A percentile compares a stretch with the other conserved stretches of the same genome.
Conservation (phyloP, 2,329 filamentous ascomycete genomes). For the Venturia effusa region DNA sequence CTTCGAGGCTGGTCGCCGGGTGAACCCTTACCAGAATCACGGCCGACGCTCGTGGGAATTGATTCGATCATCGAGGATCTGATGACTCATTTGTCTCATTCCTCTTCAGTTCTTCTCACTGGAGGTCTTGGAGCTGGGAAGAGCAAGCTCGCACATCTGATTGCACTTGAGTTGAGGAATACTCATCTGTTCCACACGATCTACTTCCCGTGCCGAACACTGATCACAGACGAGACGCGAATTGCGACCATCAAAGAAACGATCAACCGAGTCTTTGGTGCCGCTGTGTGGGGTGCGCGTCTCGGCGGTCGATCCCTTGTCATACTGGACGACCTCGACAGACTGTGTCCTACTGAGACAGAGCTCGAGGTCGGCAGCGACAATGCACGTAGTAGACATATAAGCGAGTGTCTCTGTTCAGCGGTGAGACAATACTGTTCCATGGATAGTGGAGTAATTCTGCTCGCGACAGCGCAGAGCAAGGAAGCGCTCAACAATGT, state of each 20-base stretch:
- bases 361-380: conserved; percentile 90
- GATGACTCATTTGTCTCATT: conserved; percentile 64
- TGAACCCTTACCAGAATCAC: conserved; percentile 42
- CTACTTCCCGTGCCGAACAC: conserved; percentile 76
- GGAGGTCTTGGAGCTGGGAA: conserved; percentile 88
- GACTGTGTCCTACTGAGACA: conserved; percentile 84
- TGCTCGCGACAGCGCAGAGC: conserved; percentile 82
- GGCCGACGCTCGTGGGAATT: conserved; percentile 69
- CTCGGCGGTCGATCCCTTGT: conserved; percentile 75
- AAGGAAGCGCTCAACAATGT: conserved; percentile 90
- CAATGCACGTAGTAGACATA: conserved; percentile 82
- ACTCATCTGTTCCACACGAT: conserved; percentile 70
- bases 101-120: conserved; percentile 81
- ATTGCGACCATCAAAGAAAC: conserved; percentile 87
- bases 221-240: conserved; percentile 84
- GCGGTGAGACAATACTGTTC: conserved; percentile 78
- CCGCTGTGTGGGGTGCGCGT: conserved; percentile 81
- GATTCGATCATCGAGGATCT: conserved; percentile 65
- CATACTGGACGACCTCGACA: conserved; percentile 86
- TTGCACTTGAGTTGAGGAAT: conserved; percentile 62
- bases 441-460: conserved; percentile 66
- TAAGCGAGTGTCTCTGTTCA: conserved; percentile 78
- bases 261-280: conserved; percentile 71
- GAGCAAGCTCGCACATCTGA: conserved; percentile 63
- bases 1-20: conserved; percentile 38